Percentiles rank a stretch among this genome's conserved stretches.
phyloP scores from a whole-genome alignment of 2,329 filamentous ascomycete genomes.

The Colletotrichum gigasporum region DNA sequence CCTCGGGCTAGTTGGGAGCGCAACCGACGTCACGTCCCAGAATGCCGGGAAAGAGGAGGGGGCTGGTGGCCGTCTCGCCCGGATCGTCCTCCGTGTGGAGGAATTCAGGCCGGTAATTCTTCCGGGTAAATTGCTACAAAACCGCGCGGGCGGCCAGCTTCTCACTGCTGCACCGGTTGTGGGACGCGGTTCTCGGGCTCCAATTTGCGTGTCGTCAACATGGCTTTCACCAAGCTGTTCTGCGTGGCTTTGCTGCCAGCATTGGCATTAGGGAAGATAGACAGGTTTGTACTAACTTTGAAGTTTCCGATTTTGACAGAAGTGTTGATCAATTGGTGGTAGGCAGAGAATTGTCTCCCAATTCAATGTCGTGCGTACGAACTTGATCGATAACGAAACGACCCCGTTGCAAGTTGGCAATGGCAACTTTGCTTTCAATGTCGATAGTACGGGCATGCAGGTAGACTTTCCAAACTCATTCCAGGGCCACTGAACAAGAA shows the following conservation, averaged over 20 bases:
- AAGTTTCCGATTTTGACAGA: neutral
- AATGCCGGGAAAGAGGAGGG: neutral
- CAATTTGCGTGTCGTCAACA: neutral
- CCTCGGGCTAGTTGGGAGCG: constrained; percentile 16
- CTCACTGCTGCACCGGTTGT: neutral
- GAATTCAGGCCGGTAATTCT: constrained; percentile 4
- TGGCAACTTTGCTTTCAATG: constrained; percentile 58
- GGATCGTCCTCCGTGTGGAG: constrained; percentile 22
- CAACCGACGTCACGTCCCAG: constrained; percentile 4
- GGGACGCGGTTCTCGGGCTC: neutral
- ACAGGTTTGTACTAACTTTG: neutral
- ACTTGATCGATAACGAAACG: constrained; percentile 42
- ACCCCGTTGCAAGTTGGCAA: constrained; percentile 63
- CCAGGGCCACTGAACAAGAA: neutral
- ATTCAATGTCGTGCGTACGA: constrained; percentile 37
- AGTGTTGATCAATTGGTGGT: neutral
- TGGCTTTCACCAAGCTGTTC: neutral
- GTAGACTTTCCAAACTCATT: neutral
- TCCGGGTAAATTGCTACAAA: constrained; percentile 25
- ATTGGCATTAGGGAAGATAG: neutral
- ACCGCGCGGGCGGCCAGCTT: neutral
- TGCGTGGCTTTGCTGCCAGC: constrained; percentile 3
- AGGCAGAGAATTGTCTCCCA: constrained; percentile 35
- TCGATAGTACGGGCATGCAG: constrained; percentile 56
- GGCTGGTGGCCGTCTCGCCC: neutral